Percentiles rank a stretch among this genome's conserved stretches.
Conservation (phyloP, 2,329 filamentous ascomycete species). For the Diaporthe sp. region DNA sequence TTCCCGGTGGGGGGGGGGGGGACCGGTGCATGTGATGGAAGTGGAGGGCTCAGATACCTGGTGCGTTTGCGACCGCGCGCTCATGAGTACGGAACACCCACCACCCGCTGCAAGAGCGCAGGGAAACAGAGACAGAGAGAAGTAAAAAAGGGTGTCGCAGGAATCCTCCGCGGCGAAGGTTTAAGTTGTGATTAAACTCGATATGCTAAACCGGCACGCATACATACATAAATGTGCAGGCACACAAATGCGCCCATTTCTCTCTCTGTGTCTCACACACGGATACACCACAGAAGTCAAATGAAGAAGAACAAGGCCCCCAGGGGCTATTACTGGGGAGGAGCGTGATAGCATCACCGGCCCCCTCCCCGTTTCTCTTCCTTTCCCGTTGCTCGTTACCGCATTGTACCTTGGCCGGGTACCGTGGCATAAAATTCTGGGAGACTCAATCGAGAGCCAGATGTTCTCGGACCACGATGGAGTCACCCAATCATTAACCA, state of each 20-base stretch:
- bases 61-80: background rate
- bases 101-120: background rate
- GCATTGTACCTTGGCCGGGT: background rate
- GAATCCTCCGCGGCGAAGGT: slow-evolving; percentile 13
- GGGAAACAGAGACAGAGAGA: background rate
- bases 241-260: background rate
- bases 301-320: background rate
- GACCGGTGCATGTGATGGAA: background rate
- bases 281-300: slow-evolving; percentile 17
- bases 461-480: background rate
- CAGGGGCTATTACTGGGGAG: background rate
- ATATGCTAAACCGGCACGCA: slow-evolving; percentile 17
- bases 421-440: background rate
- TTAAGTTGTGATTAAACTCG: slow-evolving; percentile 23
- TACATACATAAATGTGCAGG: background rate
- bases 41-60: background rate
- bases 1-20: background rate
- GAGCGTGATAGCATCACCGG: background rate
- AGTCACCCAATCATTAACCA: slow-evolving; percentile 2
- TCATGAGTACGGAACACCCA: background rate
- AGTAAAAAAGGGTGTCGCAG: background rate
- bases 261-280: background rate
- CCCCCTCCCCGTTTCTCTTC: too few relatives aligned
- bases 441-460: background rate
- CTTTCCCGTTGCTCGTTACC: background rate